These are phyloP conservation scores for Nicotiana knightiana DNA, from an alignment of 257 asterid genomes.

Conservation along the genomic window DNA sequence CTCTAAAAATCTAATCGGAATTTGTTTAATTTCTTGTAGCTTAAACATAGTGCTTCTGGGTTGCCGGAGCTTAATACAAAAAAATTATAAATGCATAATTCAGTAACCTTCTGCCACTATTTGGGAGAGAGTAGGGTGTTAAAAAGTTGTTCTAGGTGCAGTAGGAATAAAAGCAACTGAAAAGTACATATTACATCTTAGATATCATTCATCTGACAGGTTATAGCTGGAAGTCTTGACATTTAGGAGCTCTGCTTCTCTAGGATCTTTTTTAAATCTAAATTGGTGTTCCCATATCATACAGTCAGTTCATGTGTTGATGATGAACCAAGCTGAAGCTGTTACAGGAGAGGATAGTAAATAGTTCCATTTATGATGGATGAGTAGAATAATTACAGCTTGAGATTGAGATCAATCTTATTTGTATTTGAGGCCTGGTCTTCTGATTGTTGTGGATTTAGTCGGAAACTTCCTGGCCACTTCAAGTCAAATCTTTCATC, in stretches of 20 bases:
- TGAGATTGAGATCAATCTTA: slow-evolving; percentile 76
- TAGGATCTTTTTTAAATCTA: neutral
- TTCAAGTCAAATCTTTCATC: slow-evolving; percentile 35
- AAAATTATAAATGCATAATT: neutral
- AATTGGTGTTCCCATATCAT: neutral
- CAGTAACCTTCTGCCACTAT: neutral
- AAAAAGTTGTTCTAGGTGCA: neutral
- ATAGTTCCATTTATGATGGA: neutral
- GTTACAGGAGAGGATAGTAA: neutral
- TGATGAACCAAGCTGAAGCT: slow-evolving; percentile 11
- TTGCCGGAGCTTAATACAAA: neutral
- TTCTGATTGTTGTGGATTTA: slow-evolving; percentile 37
- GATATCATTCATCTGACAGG: slow-evolving; percentile 1
- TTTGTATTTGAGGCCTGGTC: slow-evolving; percentile 37
- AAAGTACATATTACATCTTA: slow-evolving; percentile 11
- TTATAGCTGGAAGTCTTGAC: neutral
- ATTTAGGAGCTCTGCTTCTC: neutral
- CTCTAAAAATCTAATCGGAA: neutral
- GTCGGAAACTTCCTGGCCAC: slow-evolving; percentile 93
- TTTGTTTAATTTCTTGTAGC: slow-evolving; percentile 4
- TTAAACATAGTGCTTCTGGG: neutral
- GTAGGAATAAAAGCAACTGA: neutral
- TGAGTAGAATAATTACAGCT: slow-evolving; percentile 34
- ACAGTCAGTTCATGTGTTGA: neutral
- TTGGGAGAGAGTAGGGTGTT: slow-evolving; percentile 1